Conservation (phyloP, 73 alveolate species). For the Urostyla sp. region DNA sequence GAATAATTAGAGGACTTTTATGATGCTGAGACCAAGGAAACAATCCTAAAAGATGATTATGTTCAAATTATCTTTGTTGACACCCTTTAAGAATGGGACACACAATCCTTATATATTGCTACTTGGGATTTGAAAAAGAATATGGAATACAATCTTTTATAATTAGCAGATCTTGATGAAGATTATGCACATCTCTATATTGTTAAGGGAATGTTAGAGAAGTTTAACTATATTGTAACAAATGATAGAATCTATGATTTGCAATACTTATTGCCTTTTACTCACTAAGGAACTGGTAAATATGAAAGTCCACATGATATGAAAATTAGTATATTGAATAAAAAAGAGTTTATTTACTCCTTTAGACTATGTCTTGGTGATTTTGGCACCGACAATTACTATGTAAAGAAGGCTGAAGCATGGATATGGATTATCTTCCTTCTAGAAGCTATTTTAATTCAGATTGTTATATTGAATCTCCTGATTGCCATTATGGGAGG, state of each 20-base stretch:
- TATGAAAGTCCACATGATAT: too few relatives aligned
- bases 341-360: constrained; percentile 40
- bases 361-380: constrained; percentile 62
- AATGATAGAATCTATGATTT: constrained; percentile 27
- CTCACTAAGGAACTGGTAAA: too few relatives aligned
- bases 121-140: constrained; percentile 21
- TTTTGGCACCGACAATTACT: constrained; percentile 35
- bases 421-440: constrained; percentile 43
- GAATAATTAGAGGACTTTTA: too few relatives aligned
- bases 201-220: constrained; percentile 32
- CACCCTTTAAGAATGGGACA: too few relatives aligned
- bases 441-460: constrained; percentile 37
- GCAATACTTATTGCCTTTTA: constrained; percentile 12
- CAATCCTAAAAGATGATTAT: too few relatives aligned
- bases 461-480: constrained; percentile 54
- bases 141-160: constrained; percentile 29
- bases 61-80: too few relatives aligned
- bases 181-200: constrained; percentile 22
- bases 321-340: constrained; percentile 15
- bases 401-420: constrained; percentile 29
- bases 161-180: constrained; percentile 6
- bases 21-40: too few relatives aligned
- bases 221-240: constrained; percentile 24
- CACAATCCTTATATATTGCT: constrained; percentile 17
- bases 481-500: constrained; percentile 75